phyloP scores from a whole-genome alignment of 257 asterid genomes.

The Scutellaria galericulata region DNA sequence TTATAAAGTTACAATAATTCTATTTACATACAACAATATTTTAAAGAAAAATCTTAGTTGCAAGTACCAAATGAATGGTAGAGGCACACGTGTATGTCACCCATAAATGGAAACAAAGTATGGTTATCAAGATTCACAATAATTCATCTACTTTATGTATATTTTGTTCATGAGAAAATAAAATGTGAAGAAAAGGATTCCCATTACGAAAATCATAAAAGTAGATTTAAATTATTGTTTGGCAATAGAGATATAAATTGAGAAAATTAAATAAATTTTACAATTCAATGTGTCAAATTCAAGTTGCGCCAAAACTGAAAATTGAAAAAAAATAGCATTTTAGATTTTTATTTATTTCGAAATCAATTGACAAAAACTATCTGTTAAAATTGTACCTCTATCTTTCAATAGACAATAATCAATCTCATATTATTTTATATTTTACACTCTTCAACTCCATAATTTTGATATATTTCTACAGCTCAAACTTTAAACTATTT shows the following conservation, averaged over 20 bases:
- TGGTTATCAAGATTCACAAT: conserved; percentile 29
- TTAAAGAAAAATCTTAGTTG: conserved; percentile 1
- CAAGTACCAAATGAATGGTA: conserved; percentile 32
- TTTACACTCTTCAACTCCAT: no score
- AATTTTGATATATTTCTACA: no score
- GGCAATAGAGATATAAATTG: not conserved
- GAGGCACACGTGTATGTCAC: conserved; percentile 30
- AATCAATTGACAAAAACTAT: no score
- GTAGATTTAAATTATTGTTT: not conserved
- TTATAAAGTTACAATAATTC: conserved; percentile 11
- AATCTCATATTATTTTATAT: no score
- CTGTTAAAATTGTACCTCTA: no score
- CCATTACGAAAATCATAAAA: not conserved
- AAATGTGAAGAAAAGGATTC: not conserved
- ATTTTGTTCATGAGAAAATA: not conserved
- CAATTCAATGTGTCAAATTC: no score
- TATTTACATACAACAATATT: not conserved
- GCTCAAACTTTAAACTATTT: not conserved
- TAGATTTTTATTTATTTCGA: no score
- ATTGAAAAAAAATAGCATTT: no score
- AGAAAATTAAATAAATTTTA: not conserved
- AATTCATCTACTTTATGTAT: conserved; percentile 25
- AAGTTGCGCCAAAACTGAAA: no score
- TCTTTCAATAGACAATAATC: no score
- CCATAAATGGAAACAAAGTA: conserved; percentile 40